These are phyloP conservation scores for Gnomoniopsis smithogilvyi DNA, from an alignment of 2,329 filamentous ascomycete genomes.

Conservation along the genomic window DNA sequence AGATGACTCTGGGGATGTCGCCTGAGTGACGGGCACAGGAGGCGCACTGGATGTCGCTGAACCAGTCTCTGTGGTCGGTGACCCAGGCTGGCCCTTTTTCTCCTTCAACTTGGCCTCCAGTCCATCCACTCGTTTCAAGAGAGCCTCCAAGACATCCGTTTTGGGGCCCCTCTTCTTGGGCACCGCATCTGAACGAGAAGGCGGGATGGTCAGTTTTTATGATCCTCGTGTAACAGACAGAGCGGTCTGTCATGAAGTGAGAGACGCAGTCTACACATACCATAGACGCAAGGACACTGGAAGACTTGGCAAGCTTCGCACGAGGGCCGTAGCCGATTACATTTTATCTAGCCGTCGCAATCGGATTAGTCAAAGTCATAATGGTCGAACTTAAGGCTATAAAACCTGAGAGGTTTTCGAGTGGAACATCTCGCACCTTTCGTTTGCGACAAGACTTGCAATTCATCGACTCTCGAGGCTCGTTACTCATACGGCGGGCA, in stretches of 20 bases:
- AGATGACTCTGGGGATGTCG: slow-evolving; percentile 19
- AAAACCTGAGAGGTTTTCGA: background rate
- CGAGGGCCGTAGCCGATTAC: slow-evolving; percentile 77
- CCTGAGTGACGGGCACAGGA: slow-evolving; percentile 12
- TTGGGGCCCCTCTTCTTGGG: slow-evolving; percentile 89
- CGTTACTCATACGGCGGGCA: slow-evolving; percentile 65
- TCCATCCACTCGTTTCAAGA: slow-evolving; percentile 81
- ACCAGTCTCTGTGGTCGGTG: slow-evolving; percentile 25
- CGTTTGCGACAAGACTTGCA: slow-evolving; percentile 92
- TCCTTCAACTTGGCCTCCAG: slow-evolving; percentile 77
- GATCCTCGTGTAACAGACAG: background rate
- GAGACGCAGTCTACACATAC: slow-evolving; percentile 44
- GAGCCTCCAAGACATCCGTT: slow-evolving; percentile 81
- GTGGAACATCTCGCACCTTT: slow-evolving; percentile 59
- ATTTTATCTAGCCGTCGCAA: slow-evolving; percentile 69
- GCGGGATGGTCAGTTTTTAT: slow-evolving; percentile 8
- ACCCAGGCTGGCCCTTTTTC: slow-evolving; percentile 38
- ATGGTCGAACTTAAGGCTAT: background rate
- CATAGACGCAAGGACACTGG: slow-evolving; percentile 83
- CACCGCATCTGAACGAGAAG: slow-evolving; percentile 63
- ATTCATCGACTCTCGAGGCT: slow-evolving; percentile 89
- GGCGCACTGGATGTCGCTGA: slow-evolving; percentile 22
- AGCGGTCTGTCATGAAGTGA: background rate
- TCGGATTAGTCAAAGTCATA: slow-evolving; percentile 9
- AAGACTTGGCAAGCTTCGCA: slow-evolving; percentile 90